Percentiles rank a stretch among this genome's conserved stretches.
Conservation (phyloP, 2,329 filamentous ascomycete genomes). For the Ceratocystis colombiana region DNA sequence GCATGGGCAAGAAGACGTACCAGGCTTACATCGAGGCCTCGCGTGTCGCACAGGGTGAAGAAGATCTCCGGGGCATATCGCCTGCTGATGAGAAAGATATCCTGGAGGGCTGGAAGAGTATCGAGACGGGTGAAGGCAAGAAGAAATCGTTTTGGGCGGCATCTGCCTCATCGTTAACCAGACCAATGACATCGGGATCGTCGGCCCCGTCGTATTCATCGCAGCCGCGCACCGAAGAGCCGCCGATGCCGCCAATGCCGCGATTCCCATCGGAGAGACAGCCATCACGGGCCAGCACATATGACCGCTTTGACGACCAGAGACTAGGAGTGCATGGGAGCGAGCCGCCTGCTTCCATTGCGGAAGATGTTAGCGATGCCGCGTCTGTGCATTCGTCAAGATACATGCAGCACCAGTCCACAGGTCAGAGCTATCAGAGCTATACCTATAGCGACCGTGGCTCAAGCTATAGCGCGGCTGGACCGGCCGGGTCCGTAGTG, state of each 20-base stretch:
- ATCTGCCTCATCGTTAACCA: background rate
- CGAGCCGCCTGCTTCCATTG: background rate
- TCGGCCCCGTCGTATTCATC: background rate
- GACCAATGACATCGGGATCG: background rate
- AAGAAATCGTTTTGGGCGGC: conserved; percentile 5
- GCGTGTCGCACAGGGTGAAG: conserved; percentile 62
- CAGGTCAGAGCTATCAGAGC: conserved; percentile 4
- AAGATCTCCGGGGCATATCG: conserved; percentile 48
- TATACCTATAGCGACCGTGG: background rate
- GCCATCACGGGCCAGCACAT: background rate
- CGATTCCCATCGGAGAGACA: background rate
- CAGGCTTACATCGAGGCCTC: conserved; percentile 72
- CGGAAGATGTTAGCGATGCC: background rate
- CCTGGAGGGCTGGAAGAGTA: conserved; percentile 52
- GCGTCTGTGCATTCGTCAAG: background rate
- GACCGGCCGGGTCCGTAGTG: background rate
- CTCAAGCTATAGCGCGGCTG: background rate
- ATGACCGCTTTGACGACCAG: background rate
- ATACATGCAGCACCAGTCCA: background rate
- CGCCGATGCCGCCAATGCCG: background rate
- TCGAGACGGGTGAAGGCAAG: conserved; percentile 40
- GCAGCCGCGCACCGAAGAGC: background rate
- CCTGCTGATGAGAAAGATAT: conserved; percentile 54
- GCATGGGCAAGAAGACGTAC: conserved; percentile 57
- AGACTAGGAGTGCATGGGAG: background rate